A percentile compares a stretch with the other conserved stretches of the same genome.
Evolutionary conservation across 768 basidiomycete genomes (phyloP).

Genomic region (Ramaria sp.): DNA sequence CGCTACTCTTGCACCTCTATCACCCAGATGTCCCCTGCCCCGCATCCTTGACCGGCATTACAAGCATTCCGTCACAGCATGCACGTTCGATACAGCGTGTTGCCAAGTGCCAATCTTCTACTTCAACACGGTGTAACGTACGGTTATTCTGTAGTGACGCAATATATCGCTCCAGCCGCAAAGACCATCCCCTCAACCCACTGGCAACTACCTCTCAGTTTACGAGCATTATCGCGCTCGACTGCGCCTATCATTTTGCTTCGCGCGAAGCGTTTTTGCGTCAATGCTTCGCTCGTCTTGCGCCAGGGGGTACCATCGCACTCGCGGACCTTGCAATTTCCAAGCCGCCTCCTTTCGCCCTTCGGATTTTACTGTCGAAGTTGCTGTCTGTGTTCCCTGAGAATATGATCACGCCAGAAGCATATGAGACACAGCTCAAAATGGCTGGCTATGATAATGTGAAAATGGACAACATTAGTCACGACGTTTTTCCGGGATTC

Average conservation of each 20-base stretch:
- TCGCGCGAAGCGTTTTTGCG: constrained; percentile 40
- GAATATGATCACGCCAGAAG: constrained; percentile 36
- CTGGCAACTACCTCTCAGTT: constrained; percentile 21
- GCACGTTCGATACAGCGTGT: constrained; percentile 34
- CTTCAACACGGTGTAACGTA: constrained; percentile 21
- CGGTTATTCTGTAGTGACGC: constrained; percentile 40
- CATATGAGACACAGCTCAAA: constrained; percentile 34
- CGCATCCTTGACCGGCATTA: constrained; percentile 42
- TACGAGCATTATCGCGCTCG: constrained; percentile 46
- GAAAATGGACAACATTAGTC: constrained; percentile 42
- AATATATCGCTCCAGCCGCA: constrained; percentile 22
- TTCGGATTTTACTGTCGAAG: constrained; percentile 10
- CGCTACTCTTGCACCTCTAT: constrained; percentile 42
- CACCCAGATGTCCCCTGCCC: constrained; percentile 36
- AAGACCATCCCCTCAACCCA: constrained; percentile 35
- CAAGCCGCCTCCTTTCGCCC: constrained; percentile 6
- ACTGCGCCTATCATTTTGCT: constrained; percentile 61
- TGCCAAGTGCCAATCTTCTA: constrained; percentile 5
- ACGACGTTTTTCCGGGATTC: constrained; percentile 50
- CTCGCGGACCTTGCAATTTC: constrained; percentile 54
- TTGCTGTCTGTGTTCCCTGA: constrained; percentile 24
- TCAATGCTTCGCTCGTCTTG: constrained; percentile 36
- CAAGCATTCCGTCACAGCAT: constrained; percentile 39
- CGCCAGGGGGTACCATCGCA: constrained; percentile 40
- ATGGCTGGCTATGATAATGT: constrained; percentile 43